Evolutionary conservation across 768 basidiomycete genomes (phyloP).

Genomic region (Agrocybe pediades): DNA sequence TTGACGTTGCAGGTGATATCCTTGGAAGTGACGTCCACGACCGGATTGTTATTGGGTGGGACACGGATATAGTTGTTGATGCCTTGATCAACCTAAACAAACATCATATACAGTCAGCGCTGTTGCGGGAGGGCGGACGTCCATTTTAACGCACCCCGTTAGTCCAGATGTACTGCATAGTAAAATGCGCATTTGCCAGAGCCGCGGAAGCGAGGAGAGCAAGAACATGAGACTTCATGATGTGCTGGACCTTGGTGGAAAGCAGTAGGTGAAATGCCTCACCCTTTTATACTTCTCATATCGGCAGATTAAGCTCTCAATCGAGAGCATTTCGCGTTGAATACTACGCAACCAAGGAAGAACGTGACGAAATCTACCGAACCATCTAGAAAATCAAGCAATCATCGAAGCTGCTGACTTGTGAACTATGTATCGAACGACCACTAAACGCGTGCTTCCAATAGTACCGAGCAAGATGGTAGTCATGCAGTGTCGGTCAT

Average conservation of each 20-base stretch:
- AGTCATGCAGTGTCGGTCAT: no score
- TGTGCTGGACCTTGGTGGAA: not conserved
- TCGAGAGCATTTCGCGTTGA: no score
- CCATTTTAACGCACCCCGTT: slow-evolving; percentile 38
- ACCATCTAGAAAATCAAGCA: no score
- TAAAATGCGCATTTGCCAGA: slow-evolving; percentile 45
- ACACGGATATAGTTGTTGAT: slow-evolving; percentile 47
- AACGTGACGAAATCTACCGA: no score
- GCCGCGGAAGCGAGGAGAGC: slow-evolving; percentile 36
- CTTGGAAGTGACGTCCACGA: slow-evolving; percentile 54
- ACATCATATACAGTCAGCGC: not conserved
- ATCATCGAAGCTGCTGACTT: no score
- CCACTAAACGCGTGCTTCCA: no score
- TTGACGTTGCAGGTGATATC: slow-evolving; percentile 56
- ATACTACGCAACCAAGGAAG: no score
- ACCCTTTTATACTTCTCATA: not conserved
- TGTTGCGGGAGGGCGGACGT: not conserved
- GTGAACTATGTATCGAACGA: no score
- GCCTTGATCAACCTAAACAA: slow-evolving; percentile 43
- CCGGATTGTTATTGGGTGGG: slow-evolving; percentile 55
- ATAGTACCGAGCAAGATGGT: no score
- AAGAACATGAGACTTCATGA: slow-evolving; percentile 37
- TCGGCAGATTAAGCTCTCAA: not conserved
- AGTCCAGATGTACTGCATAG: slow-evolving; percentile 54
- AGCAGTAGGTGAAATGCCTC: not conserved